A percentile compares a stretch with the other conserved stretches of the same genome.
phyloP scores from a whole-genome alignment of 352 stramenopile genomes.

The Phytophthora pinifolia region DNA sequence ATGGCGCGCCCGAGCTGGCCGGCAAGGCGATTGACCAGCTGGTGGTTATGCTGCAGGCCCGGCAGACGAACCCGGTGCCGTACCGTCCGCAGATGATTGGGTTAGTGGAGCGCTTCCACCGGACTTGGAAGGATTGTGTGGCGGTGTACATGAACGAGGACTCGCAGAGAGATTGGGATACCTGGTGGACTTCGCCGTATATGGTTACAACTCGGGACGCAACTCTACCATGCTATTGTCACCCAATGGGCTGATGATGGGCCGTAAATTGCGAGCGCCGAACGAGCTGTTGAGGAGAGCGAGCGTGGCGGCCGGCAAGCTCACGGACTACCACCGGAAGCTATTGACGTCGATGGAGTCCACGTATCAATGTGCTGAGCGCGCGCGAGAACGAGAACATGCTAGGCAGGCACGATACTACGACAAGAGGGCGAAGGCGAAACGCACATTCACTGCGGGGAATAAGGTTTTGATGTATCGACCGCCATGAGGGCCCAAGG shows the following conservation, averaged over 20 bases:
- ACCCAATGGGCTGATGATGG: slow-evolving; percentile 1
- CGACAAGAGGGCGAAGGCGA: not conserved
- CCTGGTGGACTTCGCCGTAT: not conserved
- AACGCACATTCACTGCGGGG: not conserved
- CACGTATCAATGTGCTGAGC: not conserved
- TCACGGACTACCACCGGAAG: not conserved
- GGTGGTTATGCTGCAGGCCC: not conserved
- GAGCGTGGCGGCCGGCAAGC: not conserved
- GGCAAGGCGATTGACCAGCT: not conserved
- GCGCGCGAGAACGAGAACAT: not conserved
- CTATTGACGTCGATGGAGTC: not conserved
- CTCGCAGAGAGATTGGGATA: not conserved
- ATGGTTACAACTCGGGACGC: not conserved
- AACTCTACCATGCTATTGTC: not conserved
- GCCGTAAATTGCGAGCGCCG: not conserved
- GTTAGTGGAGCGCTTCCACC: not conserved
- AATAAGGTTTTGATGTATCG: not conserved
- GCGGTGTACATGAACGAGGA: not conserved
- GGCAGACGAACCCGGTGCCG: not conserved
- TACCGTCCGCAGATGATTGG: not conserved
- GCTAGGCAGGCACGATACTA: not conserved
- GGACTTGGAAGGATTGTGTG: not conserved
- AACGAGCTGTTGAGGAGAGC: not conserved
- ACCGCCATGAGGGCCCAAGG: not conserved
- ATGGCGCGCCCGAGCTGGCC: not conserved